These are phyloP conservation scores for Lichenothelia convexa DNA, from an alignment of 495 filamentous ascomycete genomes.

Conservation along the genomic window DNA sequence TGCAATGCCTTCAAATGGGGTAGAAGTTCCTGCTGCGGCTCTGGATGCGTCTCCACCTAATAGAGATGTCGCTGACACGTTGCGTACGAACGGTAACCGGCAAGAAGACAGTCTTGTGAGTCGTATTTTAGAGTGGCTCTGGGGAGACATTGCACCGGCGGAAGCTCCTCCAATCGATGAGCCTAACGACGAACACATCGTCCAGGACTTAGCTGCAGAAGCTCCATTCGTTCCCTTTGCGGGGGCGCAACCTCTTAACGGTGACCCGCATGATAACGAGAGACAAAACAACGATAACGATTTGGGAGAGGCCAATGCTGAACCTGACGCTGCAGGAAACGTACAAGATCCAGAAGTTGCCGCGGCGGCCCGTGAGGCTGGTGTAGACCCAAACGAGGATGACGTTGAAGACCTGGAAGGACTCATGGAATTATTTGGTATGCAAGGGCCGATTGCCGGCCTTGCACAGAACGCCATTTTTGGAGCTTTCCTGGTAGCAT, in stretches of 20 bases:
- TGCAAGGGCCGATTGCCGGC: constrained; percentile 81
- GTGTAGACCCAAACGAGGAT: constrained; percentile 45
- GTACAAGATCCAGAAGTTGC: constrained; percentile 23
- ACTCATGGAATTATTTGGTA: constrained; percentile 86
- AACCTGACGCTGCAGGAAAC: constrained; percentile 9
- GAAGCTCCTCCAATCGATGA: constrained; percentile 18
- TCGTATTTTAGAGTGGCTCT: constrained; percentile 35
- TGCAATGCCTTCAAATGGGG: no score
- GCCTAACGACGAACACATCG: constrained; percentile 34
- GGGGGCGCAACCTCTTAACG: constrained; percentile 9
- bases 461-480: constrained; percentile 90
- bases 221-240: constrained; percentile 43
- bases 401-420: constrained; percentile 96
- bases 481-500: constrained; percentile 71
- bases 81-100: background rate
- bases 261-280: no score
- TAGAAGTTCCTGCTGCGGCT: no score
- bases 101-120: background rate
- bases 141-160: constrained; percentile 33
- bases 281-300: constrained; percentile 9
- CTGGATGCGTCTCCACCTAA: no score
- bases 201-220: constrained; percentile 38
- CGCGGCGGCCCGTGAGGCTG: constrained; percentile 28
- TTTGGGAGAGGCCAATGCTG: constrained; percentile 15
- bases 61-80: no score